Conservation (phyloP, 805 yeast genomes). For the Candida koratica region DNA sequence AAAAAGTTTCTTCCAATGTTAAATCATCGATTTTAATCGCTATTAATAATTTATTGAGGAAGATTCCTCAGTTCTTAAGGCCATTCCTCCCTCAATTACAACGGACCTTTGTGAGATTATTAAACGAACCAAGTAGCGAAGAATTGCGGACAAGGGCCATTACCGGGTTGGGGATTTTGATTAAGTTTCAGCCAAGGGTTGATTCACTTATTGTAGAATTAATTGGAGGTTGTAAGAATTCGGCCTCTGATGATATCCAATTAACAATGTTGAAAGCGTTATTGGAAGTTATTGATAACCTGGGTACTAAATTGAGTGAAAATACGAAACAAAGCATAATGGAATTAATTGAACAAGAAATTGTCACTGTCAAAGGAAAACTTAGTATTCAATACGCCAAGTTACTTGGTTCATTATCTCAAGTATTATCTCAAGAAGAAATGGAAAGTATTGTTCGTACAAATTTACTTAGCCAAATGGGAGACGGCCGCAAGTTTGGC, state of each 20-base stretch:
- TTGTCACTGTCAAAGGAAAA: slow-evolving; percentile 49
- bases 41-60: slow-evolving; percentile 67
- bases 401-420: slow-evolving; percentile 72
- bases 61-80: slow-evolving; percentile 85
- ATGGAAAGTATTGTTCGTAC: slow-evolving; percentile 54
- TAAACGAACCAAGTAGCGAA: slow-evolving; percentile 74
- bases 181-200: slow-evolving; percentile 86
- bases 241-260: slow-evolving; percentile 68
- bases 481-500: slow-evolving; percentile 53
- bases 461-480: slow-evolving; percentile 50
- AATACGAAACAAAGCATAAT: slow-evolving; percentile 65
- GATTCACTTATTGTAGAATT: slow-evolving; percentile 88
- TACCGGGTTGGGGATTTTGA: slow-evolving; percentile 79
- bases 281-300: slow-evolving; percentile 73
- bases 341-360: slow-evolving; percentile 70
- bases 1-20: slow-evolving; percentile 83
- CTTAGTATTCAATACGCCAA: slow-evolving; percentile 73
- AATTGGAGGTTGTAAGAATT: slow-evolving; percentile 65
- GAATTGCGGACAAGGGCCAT: slow-evolving; percentile 81
- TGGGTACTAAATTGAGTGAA: slow-evolving; percentile 76
- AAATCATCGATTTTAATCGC: slow-evolving; percentile 92
- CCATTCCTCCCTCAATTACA: slow-evolving; percentile 98
- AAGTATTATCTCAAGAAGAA: slow-evolving; percentile 60
- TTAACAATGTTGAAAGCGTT: slow-evolving; percentile 83
- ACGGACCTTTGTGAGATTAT: slow-evolving; percentile 90